Base-by-base conservation (phyloP, 2,329 filamentous ascomycete genomes). In the Exophiala viscosa region DNA sequence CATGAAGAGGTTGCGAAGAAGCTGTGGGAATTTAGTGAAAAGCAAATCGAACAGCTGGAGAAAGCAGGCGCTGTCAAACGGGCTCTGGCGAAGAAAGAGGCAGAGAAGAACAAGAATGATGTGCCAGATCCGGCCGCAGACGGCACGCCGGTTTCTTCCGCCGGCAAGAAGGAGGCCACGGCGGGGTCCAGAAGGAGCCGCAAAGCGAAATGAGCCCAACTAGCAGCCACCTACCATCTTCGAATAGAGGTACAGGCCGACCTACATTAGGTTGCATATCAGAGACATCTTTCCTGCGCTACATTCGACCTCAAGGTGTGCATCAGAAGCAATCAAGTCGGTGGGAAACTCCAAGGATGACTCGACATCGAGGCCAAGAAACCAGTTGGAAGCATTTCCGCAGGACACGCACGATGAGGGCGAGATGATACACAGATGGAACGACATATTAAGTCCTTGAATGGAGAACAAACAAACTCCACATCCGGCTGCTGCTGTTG, bases 1-100 rank as follows among this genome's bases (percentile, higher is more conserved):
- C 87, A 95, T 65, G 90, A 95, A 59, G 80, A 80, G 15, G 73
- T 88, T 28, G 90, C 90, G 53, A 90, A 95, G 78, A 82, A 85
- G 67, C 75, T 99, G 13, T 99, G 92, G 92, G 83, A 95, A 66
- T 84, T 88, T 53, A 96, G 88, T 66, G 91, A 96, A 65, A 83
- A 83, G 66, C 81, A 95, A 58, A 85, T 97, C 50, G 86, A 95
- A 68, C 80, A 80, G 62, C 81, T 86, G 11, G 91, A 97, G 70
- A 95, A 88, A 73, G 82, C 86, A 66, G 82, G 85, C 18, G 90
- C 90, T 7, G 72, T 82, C 45, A 80, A 77, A 52, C 71, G 83
- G 52, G 80, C 78, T 42, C 68, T 76, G 50, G 75, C 75, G 60
- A 87, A 86, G 69, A 83, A 80, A 58, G 67, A 69, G 50, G 62